phyloP scores from a whole-genome alignment of 352 stramenopile genomes.

The Globisporangium solare region DNA sequence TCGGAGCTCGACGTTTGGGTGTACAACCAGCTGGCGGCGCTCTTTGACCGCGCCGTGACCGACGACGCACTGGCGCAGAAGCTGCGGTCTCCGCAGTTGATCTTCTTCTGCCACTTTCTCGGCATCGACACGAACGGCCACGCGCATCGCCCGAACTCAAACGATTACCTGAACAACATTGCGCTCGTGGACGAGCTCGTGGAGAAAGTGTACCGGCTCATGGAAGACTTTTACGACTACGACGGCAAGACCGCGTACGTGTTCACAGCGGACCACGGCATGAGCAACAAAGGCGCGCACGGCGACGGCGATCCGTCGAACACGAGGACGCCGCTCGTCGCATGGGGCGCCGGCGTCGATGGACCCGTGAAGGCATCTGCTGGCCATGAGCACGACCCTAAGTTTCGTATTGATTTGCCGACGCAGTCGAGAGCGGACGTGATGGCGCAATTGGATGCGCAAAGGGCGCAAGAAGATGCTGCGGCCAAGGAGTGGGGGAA shows the following conservation, averaged over 20 bases:
- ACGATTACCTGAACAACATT: conserved; percentile 83
- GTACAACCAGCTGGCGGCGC: conserved; percentile 37
- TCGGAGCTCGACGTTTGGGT: conserved; percentile 80
- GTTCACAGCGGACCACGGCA: conserved; percentile 84
- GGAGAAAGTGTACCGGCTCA: conserved; percentile 42
- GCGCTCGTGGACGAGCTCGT: conserved; percentile 76
- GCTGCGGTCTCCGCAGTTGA: conserved; percentile 35
- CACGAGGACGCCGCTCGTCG: conserved; percentile 74
- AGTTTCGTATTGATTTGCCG: conserved; percentile 58
- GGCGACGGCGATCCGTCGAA: conserved; percentile 78
- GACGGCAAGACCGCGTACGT: conserved; percentile 73
- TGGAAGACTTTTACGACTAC: conserved; percentile 67
- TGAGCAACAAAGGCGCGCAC: conserved; percentile 80
- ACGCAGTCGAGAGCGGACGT: conserved; percentile 68
- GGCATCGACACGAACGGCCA: conserved; percentile 87
- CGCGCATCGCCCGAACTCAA: conserved; percentile 68
- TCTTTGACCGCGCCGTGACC: conserved; percentile 29
- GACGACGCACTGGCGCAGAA: conserved; percentile 25
- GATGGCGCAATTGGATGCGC: conserved; percentile 47
- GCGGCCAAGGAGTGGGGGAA: conserved; percentile 40
- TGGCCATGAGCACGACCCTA: neutral
- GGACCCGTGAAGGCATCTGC: conserved; percentile 13
- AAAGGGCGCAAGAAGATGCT: conserved; percentile 38
- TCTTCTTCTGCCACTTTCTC: conserved; percentile 83
- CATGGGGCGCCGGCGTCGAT: conserved; percentile 71